These are phyloP conservation scores for Irpex lacteus DNA, from an alignment of 1,284 basidiomycete genomes.

Conservation along the genomic window DNA sequence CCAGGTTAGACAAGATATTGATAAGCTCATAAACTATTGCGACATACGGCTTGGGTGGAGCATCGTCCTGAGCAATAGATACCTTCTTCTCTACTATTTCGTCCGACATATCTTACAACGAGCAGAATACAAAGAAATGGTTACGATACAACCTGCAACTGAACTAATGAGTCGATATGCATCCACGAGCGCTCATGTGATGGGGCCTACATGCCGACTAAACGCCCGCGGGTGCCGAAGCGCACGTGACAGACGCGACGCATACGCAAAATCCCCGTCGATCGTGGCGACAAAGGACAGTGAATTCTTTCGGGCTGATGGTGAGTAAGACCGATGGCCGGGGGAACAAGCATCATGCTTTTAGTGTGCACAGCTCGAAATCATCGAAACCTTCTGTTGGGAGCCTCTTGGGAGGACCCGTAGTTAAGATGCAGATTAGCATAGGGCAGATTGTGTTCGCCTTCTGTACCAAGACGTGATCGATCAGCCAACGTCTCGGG, in stretches of 20 bases:
- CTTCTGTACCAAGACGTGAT: conserved; percentile 5
- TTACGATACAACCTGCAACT: no score
- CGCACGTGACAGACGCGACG: neutral
- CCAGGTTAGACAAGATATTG: neutral
- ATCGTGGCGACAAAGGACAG: neutral
- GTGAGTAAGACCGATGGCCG: neutral
- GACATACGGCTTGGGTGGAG: conserved; percentile 1
- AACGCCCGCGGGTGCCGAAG: neutral
- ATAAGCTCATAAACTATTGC: neutral
- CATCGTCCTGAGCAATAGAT: neutral
- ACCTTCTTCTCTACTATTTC: neutral
- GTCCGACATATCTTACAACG: neutral
- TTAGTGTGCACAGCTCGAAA: neutral
- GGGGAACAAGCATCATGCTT: neutral
- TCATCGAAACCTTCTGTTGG: neutral
- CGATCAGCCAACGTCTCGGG: conserved; percentile 7
- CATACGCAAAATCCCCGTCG: neutral
- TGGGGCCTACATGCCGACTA: no score
- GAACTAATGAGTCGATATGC: no score
- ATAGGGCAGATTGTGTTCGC: conserved; percentile 5
- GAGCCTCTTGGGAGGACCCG: neutral
- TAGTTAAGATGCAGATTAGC: conserved; percentile 2
- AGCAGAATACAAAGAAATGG: neutral
- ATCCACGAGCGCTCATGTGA: neutral
- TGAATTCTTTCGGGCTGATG: neutral